Percentiles rank a stretch among this genome's conserved stretches.
These are phyloP conservation scores for Amaranthus cruentus DNA, from an alignment of 148 eudicot species.

Conservation along the genomic window DNA sequence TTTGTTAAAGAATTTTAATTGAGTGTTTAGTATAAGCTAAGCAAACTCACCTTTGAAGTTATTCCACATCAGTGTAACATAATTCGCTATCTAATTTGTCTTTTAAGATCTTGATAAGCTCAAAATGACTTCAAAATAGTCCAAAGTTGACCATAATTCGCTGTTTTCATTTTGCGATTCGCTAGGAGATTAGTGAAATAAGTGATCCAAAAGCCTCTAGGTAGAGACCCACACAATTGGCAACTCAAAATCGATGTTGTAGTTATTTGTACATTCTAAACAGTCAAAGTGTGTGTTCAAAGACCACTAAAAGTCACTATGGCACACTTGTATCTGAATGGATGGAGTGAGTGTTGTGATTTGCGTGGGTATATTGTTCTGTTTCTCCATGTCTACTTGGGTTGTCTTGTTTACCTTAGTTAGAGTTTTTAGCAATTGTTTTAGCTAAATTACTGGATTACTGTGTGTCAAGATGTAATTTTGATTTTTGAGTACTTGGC, in stretches of 20 bases:
- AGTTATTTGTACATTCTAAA: background rate
- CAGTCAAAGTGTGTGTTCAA: background rate
- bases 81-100: too few relatives aligned
- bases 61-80: too few relatives aligned
- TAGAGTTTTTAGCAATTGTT: background rate
- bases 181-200: too few relatives aligned
- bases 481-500: background rate
- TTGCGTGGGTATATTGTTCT: background rate
- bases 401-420: too few relatives aligned
- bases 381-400: background rate
- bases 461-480: background rate
- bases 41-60: too few relatives aligned
- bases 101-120: too few relatives aligned
- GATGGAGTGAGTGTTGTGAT: background rate
- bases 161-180: too few relatives aligned
- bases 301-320: background rate
- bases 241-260: background rate
- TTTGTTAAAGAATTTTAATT: too few relatives aligned
- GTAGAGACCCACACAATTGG: background rate
- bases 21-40: too few relatives aligned
- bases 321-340: background rate
- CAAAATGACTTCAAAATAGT: too few relatives aligned
- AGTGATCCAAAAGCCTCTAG: too few relatives aligned
- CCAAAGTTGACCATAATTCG: too few relatives aligned
- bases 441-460: background rate